Evolutionary conservation across 176 grass and related monocot species (phyloP).

Genomic region (Stipa capillata): DNA sequence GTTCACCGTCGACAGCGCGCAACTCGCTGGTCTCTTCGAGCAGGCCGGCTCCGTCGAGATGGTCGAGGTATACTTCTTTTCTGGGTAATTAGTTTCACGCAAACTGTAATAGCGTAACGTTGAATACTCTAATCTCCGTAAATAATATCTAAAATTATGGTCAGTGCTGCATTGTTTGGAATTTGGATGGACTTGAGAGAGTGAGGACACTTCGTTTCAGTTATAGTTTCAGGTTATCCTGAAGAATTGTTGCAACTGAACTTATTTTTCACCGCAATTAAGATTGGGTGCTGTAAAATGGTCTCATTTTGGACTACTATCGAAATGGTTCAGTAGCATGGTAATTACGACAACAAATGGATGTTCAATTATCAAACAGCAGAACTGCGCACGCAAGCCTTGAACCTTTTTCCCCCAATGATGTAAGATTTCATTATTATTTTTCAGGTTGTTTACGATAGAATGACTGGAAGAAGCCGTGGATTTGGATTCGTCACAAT

Average conservation of each 20-base stretch:
- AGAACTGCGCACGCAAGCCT: neutral
- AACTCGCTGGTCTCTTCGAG: conserved; percentile 86
- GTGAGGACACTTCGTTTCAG: neutral
- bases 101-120: neutral
- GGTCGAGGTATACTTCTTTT: conserved; percentile 61
- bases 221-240: neutral
- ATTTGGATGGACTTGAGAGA: neutral
- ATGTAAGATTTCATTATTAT: neutral
- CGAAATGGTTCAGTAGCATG: neutral
- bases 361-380: neutral
- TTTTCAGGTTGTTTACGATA: conserved; percentile 88
- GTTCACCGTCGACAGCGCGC: conserved; percentile 82
- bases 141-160: neutral
- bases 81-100: neutral
- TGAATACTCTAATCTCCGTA: neutral
- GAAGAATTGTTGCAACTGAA: neutral
- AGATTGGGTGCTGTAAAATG: neutral
- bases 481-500: conserved; percentile 96
- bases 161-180: neutral
- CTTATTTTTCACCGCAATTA: too few relatives aligned
- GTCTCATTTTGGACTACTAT: neutral
- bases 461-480: conserved; percentile 81
- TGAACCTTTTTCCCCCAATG: neutral
- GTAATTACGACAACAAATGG: neutral
- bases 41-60: conserved; percentile 83